Percentiles rank a stretch among this genome's conserved stretches.
phyloP scores from a whole-genome alignment of 768 basidiomycete species.

The Neoboletus magnificus region DNA sequence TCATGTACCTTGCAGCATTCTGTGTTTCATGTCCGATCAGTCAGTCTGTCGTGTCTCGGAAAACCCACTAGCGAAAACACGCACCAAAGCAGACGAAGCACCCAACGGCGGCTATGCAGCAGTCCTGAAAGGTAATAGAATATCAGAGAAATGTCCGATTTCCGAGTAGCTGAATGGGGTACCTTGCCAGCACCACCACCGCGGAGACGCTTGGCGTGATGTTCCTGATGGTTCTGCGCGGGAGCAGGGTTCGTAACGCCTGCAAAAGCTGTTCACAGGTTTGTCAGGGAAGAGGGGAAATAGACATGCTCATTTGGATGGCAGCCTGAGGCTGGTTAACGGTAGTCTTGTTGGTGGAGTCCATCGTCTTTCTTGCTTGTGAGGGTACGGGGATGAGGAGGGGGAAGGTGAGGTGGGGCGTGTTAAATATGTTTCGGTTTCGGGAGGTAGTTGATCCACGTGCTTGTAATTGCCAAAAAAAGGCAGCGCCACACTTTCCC shows the following conservation, averaged over 20 bases:
- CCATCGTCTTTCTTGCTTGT: slow-evolving; percentile 30
- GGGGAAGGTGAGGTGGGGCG: background rate
- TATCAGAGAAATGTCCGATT: background rate
- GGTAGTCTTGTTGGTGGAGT: slow-evolving; percentile 33
- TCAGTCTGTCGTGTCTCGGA: background rate
- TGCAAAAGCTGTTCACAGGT: slow-evolving; percentile 16
- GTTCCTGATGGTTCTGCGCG: slow-evolving; percentile 39
- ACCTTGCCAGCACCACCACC: slow-evolving; percentile 73
- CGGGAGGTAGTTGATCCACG: slow-evolving; percentile 3
- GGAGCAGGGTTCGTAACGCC: slow-evolving; percentile 47
- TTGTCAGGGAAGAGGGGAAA: background rate
- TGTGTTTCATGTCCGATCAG: slow-evolving; percentile 18
- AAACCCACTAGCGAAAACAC: slow-evolving; percentile 18
- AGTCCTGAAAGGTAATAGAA: slow-evolving; percentile 45
- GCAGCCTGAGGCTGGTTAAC: slow-evolving; percentile 57
- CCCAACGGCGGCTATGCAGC: slow-evolving; percentile 55
- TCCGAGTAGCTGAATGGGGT: background rate
- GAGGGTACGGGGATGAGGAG: slow-evolving; percentile 12
- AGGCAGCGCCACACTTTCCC: slow-evolving; percentile 3
- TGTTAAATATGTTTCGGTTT: slow-evolving; percentile 16
- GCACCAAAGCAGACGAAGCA: slow-evolving; percentile 75
- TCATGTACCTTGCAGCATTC: slow-evolving; percentile 65
- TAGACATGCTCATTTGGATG: slow-evolving; percentile 58
- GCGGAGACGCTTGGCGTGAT: slow-evolving; percentile 54
- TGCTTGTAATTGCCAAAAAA: slow-evolving; percentile 6